Evolutionary conservation across 2,329 filamentous ascomycete species (phyloP).

Genomic region (Aspergillus caelatus): DNA sequence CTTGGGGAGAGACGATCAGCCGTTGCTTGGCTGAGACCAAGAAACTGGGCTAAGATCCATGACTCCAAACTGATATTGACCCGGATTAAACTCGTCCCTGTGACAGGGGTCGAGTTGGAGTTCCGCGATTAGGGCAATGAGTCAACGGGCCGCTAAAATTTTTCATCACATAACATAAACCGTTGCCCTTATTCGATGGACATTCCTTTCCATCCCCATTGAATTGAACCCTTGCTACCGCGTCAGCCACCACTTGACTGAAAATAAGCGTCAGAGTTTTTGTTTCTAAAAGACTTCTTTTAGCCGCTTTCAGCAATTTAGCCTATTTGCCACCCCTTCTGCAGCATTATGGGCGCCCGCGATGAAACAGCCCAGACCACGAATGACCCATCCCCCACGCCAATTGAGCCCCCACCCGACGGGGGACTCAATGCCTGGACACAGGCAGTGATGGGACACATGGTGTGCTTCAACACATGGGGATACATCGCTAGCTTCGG

Average conservation of each 20-base stretch:
- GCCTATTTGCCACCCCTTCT: neutral
- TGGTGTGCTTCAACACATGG: slow-evolving; percentile 22
- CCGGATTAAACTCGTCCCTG: neutral
- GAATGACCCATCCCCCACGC: neutral
- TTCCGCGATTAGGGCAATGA: neutral
- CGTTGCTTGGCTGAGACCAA: neutral
- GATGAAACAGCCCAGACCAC: neutral
- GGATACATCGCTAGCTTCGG: slow-evolving; percentile 18
- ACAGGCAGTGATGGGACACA: slow-evolving; percentile 16
- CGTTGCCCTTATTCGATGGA: neutral
- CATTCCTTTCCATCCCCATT: neutral
- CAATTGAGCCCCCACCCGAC: slow-evolving; percentile 19
- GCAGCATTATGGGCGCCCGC: neutral
- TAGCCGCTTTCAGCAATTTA: neutral
- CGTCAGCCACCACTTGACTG: neutral
- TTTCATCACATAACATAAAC: neutral
- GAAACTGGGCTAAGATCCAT: no score
- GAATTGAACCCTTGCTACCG: neutral
- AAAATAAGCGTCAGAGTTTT: no score
- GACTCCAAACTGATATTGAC: neutral
- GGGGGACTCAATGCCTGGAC: slow-evolving; percentile 26
- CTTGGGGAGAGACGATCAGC: neutral
- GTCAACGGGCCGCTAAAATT: neutral
- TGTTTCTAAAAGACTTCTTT: no score
- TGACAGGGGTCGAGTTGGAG: neutral